phyloP scores from a whole-genome alignment of 2,329 filamentous ascomycete species.

The Sclerotinia subarctica region DNA sequence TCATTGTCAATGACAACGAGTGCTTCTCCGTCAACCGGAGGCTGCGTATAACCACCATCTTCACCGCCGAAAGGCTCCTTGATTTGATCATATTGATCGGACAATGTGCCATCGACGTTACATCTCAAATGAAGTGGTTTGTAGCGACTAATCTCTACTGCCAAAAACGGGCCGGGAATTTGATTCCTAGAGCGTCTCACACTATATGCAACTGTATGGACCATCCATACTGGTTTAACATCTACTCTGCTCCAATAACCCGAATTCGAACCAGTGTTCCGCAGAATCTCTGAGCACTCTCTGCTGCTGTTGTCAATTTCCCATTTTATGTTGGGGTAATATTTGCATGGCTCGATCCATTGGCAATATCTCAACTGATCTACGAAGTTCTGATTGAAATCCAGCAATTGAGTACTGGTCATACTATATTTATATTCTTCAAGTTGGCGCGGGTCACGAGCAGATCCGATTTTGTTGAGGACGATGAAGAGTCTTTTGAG shows the following conservation, averaged over 20 bases:
- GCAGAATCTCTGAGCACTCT: background rate
- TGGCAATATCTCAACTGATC: background rate
- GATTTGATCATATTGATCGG: background rate
- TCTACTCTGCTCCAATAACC: background rate
- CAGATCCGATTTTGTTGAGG: background rate
- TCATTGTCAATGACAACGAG: background rate
- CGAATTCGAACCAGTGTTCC: background rate
- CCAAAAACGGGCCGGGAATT: background rate
- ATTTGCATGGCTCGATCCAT: background rate
- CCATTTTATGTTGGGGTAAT: background rate
- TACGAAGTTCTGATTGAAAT: background rate
- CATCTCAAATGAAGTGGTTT: background rate
- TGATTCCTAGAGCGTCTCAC: no score
- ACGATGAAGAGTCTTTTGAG: background rate
- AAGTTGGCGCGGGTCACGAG: fast-evolving
- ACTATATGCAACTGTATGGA: background rate
- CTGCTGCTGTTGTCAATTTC: background rate
- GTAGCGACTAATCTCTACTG: fast-evolving
- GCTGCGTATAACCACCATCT: background rate
- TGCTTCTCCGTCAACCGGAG: background rate
- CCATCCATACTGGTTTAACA: background rate
- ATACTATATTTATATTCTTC: fast-evolving
- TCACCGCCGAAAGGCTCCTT: background rate
- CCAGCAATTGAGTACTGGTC: background rate
- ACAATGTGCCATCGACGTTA: background rate